Percentiles rank a stretch among this genome's conserved stretches.
Evolutionary conservation across 1,284 basidiomycete species (phyloP).

Genomic region (Leccinum pachyderme): DNA sequence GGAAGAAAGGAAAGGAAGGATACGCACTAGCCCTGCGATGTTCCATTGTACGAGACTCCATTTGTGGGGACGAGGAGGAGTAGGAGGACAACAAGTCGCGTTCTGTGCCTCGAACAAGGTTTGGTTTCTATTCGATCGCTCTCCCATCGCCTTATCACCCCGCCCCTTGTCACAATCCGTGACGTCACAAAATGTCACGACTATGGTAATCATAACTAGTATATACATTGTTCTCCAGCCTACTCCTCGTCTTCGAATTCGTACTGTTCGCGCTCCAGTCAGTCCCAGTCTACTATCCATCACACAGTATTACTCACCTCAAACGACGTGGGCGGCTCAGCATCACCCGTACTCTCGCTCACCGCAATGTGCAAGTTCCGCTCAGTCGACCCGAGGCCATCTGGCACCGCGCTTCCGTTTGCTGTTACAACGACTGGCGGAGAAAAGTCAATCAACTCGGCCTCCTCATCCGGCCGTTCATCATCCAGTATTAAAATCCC

Average conservation of each 20-base stretch:
- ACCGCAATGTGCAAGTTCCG: slow-evolving; percentile 55
- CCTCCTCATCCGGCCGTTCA: slow-evolving; percentile 59
- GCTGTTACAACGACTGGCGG: slow-evolving; percentile 35
- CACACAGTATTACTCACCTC: slow-evolving; percentile 76
- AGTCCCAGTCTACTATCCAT: slow-evolving; percentile 19
- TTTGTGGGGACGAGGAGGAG: slow-evolving; percentile 12
- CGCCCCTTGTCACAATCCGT: slow-evolving; percentile 23
- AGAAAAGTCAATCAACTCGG: slow-evolving; percentile 74
- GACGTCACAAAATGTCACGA: slow-evolving; percentile 21
- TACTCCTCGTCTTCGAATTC: slow-evolving; percentile 14
- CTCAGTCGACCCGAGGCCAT: slow-evolving; percentile 26
- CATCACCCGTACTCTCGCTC: slow-evolving; percentile 71
- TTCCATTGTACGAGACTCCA: slow-evolving; percentile 64
- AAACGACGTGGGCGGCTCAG: slow-evolving; percentile 74
- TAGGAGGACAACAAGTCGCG: slow-evolving; percentile 24
- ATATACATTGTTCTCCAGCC: neutral
- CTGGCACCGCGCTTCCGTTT: slow-evolving; percentile 26
- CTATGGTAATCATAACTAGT: neutral
- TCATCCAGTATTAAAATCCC: slow-evolving; percentile 83
- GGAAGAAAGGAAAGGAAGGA: neutral
- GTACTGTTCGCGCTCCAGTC: slow-evolving; percentile 15
- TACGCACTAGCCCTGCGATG: slow-evolving; percentile 61
- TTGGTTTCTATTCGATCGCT: slow-evolving; percentile 1
- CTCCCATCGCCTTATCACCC: slow-evolving; percentile 29
- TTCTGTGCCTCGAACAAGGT: slow-evolving; percentile 12